These are phyloP conservation scores for Selaginella moellendorffii DNA, from an alignment of 75 land plant species.

Conservation along the genomic window DNA sequence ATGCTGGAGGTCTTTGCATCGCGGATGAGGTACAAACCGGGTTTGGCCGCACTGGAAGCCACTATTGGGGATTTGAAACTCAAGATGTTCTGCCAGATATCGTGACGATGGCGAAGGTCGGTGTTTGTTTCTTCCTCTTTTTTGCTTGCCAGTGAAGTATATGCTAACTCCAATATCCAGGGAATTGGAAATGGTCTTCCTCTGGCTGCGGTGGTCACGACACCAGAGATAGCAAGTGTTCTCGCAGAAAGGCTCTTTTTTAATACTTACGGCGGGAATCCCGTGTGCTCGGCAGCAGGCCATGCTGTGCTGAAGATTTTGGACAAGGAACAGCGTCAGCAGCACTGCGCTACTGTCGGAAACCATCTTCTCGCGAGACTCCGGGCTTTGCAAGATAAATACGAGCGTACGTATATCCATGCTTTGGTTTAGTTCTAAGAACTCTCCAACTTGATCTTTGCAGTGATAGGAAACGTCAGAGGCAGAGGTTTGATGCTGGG, in stretches of 20 bases:
- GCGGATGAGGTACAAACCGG: slow-evolving; percentile 93
- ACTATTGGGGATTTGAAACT: slow-evolving; percentile 84
- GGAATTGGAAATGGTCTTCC: slow-evolving; percentile 98
- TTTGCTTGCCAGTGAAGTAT: not conserved
- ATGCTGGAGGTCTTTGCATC: slow-evolving; percentile 87
- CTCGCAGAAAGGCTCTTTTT: slow-evolving; percentile 62
- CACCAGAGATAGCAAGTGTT: slow-evolving; percentile 85
- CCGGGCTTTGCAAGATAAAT: slow-evolving; percentile 46
- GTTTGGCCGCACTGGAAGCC: slow-evolving; percentile 79
- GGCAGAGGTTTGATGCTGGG: slow-evolving; percentile 90
- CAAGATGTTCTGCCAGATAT: slow-evolving; percentile 86
- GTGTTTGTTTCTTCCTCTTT: not conserved
- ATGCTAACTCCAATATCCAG: too few relatives aligned
- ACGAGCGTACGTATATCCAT: slow-evolving; percentile 9
- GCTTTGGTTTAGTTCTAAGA: not conserved
- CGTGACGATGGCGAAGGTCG: slow-evolving; percentile 91
- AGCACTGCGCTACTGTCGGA: slow-evolving; percentile 68
- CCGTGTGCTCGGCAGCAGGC: slow-evolving; percentile 89
- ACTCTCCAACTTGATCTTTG: slow-evolving; percentile 4
- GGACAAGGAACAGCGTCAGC: slow-evolving; percentile 82
- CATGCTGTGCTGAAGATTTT: slow-evolving; percentile 77
- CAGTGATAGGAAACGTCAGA: slow-evolving; percentile 96
- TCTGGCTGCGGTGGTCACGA: slow-evolving; percentile 88
- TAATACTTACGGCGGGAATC: slow-evolving; percentile 98
- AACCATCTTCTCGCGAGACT: slow-evolving; percentile 55